Evolutionary conservation across 768 basidiomycete genomes (phyloP).

Genomic region (Suillus americanus): DNA sequence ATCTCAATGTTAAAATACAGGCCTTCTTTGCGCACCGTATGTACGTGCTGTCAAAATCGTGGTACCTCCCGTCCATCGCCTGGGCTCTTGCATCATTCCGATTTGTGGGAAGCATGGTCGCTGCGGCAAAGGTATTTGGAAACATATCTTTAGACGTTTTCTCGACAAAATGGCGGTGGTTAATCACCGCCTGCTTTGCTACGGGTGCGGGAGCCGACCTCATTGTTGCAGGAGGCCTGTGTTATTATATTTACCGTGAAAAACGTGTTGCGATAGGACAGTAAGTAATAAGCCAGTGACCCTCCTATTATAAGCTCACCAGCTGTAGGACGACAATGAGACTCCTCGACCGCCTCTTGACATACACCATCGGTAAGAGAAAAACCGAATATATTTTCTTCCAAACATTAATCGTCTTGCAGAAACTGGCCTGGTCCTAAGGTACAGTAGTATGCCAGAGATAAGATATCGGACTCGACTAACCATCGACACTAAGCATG

Average conservation of each 20-base stretch:
- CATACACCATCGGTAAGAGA: conserved; percentile 5
- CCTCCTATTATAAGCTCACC: not conserved
- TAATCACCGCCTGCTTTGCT: conserved; percentile 18
- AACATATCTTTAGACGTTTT: conserved; percentile 7
- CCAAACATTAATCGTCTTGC: not conserved
- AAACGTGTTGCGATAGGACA: not conserved
- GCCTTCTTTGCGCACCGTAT: conserved; percentile 25
- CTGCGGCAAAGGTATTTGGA: conserved; percentile 13
- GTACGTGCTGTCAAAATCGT: conserved; percentile 16
- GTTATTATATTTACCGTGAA: conserved; percentile 17
- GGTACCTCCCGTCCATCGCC: conserved; percentile 17
- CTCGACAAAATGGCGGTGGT: conserved; percentile 14
- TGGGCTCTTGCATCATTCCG: conserved; percentile 16
- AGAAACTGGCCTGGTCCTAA: not conserved
- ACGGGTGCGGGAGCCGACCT: conserved; percentile 20
- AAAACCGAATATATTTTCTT: not conserved
- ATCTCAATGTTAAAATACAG: conserved; percentile 6
- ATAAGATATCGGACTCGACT: not conserved
- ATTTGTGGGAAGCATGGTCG: conserved; percentile 14
- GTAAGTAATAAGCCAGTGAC: not conserved
- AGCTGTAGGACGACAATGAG: not conserved
- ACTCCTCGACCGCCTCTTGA: conserved; percentile 1
- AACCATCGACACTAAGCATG: not conserved
- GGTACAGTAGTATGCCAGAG: not conserved
- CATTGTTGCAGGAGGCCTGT: conserved; percentile 17